Base-by-base conservation (phyloP, 345 rosid genomes). In the Stellera chamaejasme region DNA sequence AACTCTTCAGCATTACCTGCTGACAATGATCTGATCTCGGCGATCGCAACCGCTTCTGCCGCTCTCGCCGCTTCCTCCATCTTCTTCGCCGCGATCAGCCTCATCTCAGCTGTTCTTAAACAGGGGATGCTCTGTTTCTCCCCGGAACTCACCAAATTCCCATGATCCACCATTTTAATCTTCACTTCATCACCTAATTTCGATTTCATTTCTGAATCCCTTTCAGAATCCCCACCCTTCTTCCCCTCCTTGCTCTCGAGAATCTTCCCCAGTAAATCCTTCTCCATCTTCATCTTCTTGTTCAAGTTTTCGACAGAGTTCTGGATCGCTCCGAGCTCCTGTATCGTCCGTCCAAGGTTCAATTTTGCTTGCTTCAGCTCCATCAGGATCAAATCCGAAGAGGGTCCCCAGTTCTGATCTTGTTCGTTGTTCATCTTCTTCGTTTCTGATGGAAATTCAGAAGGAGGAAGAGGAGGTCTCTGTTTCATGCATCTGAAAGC, bases 51-150 rank as follows among this genome's bases (percentile, higher is more conserved):
- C 26, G 91, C 94, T 77, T 93, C 97, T 2, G 96, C 86, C 32
- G 99, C 99, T 64, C 71, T 78, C 12, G 99, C 99, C 61, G 99
- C 99, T 75, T 93, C 99, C 78, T 89, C 97, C 99, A 89, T 89
- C 77, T 89, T 93, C 51, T 77, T 84, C 27, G 96, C 97, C n/a
- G 99, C 99, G 62, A 82, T 50, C 74, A 82, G 62, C 70, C 88
- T 93, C 91, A 93, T 81, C 64, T 93, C 97, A 43, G 86, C 94
- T 2, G 85, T 82, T 65, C 56, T 81, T 42, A 82, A 41, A 61
- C 55, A 68, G 39, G 58, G 54, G 70, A 64, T 83, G 65, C 42
- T 66, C 42, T 74, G 81, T 32, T 73, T 76, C 58, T 75, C 68
- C 39, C 58, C 66, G 6, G 63, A 25, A 54, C 49, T 54, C 8